Evolutionary conservation across 1,139 yeast genomes (phyloP).

Genomic region (Pichia sp.): DNA sequence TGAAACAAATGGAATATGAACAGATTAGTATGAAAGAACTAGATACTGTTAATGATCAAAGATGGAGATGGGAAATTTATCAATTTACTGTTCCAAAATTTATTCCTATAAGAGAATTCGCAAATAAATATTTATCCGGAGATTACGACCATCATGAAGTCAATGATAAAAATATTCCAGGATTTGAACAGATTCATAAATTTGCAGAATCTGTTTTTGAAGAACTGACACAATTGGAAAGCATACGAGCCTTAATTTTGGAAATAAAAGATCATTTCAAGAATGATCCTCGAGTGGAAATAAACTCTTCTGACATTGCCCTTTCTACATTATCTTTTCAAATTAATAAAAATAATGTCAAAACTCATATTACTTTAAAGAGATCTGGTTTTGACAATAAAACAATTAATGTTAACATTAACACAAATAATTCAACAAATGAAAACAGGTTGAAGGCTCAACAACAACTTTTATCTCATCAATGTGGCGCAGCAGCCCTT

Average conservation of each 20-base stretch:
- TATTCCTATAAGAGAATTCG: conserved; percentile 26
- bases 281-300: not conserved
- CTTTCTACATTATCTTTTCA: not conserved
- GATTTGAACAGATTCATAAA: conserved; percentile 12
- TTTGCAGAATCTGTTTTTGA: conserved; percentile 24
- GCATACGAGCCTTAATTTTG: conserved; percentile 12
- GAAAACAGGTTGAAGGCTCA: not conserved
- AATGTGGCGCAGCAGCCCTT: not conserved
- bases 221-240: conserved; percentile 21
- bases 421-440: not conserved
- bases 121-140: conserved; percentile 11
- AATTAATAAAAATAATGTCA: too few species aligned
- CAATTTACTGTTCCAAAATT: conserved; percentile 41
- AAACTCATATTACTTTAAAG: too few species aligned
- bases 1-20: conserved; percentile 25
- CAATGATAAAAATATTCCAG: not conserved
- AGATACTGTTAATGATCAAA: conserved; percentile 2
- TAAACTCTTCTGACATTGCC: not conserved
- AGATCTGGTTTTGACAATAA: too few species aligned
- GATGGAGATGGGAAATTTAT: conserved; percentile 31
- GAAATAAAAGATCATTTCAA: not conserved
- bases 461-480: not conserved
- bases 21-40: conserved; percentile 18
- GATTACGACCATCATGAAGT: too few species aligned
- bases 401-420: not conserved